Evolutionary conservation across 202 grass and related monocot genomes (phyloP).

Genomic region (Hordeum pubiflorum): DNA sequence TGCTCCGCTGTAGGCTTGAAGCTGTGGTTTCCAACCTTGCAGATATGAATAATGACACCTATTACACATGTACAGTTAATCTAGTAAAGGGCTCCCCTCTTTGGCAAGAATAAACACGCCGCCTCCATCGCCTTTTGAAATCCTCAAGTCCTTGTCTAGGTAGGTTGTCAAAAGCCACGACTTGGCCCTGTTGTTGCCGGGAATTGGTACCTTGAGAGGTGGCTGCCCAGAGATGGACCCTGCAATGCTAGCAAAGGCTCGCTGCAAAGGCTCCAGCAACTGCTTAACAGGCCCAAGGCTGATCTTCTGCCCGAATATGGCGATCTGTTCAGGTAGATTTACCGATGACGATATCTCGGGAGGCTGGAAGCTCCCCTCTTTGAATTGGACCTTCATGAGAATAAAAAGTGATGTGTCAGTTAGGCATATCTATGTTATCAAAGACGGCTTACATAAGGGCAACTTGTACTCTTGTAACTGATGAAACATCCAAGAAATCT

Average conservation of each 20-base stretch:
- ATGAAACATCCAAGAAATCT: not conserved
- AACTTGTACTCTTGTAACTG: not conserved
- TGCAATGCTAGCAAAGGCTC: slow-evolving; percentile 53
- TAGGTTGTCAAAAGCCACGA: slow-evolving; percentile 94
- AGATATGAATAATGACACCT: not conserved
- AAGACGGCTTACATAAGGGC: not conserved
- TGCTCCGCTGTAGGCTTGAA: no score
- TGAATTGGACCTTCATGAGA: slow-evolving; percentile 68
- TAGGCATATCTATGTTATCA: not conserved
- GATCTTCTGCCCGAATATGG: slow-evolving; percentile 84
- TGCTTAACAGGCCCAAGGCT: slow-evolving; percentile 60
- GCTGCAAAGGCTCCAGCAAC: slow-evolving; percentile 52
- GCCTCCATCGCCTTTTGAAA: slow-evolving; percentile 83
- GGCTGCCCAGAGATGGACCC: slow-evolving; percentile 70
- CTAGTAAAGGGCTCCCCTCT: slow-evolving; percentile 69
- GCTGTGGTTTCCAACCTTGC: not conserved
- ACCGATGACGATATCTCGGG: slow-evolving; percentile 58
- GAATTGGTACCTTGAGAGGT: slow-evolving; percentile 63
- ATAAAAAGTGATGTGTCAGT: not conserved
- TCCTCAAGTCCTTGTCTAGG: slow-evolving; percentile 79
- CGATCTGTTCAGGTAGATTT: slow-evolving; percentile 58
- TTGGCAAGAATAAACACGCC: slow-evolving; percentile 85
- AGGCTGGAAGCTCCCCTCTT: slow-evolving; percentile 76
- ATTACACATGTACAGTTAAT: slow-evolving; percentile 39
- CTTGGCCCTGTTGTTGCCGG: slow-evolving; percentile 43